A percentile compares a stretch with the other conserved stretches of the same genome.
Conservation (phyloP, 2,329 filamentous ascomycete species). For the Nemania sp. region DNA sequence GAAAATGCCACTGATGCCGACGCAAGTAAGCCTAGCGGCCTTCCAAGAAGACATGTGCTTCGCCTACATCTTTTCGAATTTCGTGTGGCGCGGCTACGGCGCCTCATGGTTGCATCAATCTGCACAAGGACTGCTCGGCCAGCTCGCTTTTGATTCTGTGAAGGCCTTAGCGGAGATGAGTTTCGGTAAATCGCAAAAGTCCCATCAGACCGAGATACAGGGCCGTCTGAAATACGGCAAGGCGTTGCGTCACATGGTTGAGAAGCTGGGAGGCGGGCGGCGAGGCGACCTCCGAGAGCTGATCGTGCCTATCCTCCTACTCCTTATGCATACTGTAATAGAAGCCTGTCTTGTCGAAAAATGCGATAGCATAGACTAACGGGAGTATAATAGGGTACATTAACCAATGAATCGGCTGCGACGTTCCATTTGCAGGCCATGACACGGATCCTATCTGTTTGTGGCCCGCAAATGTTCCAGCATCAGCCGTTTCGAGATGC, state of each 20-base stretch:
- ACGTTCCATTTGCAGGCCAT: conserved; percentile 12
- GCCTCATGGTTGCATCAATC: conserved; percentile 10
- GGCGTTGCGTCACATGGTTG: not conserved
- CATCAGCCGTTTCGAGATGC: conserved; percentile 13
- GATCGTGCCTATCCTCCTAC: not conserved
- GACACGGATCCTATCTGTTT: conserved; percentile 1
- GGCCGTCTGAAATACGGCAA: conserved; percentile 10
- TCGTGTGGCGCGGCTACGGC: conserved; percentile 19
- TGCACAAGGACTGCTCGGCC: conserved; percentile 5
- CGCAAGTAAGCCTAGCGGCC: not conserved
- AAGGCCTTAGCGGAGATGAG: conserved; percentile 12
- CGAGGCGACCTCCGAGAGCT: not conserved
- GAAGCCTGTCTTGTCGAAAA: not conserved
- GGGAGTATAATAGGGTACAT: not conserved
- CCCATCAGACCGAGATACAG: conserved; percentile 1
- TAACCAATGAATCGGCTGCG: not conserved
- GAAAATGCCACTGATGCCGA: not conserved
- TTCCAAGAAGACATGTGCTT: conserved; percentile 13
- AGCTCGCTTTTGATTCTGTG: conserved; percentile 8
- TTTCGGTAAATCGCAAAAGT: conserved; percentile 12
- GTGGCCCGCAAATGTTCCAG: conserved; percentile 10
- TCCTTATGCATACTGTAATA: conserved; percentile 11
- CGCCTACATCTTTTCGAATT: conserved; percentile 14
- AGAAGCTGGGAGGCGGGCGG: not conserved
- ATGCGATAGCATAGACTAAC: not conserved